Base-by-base conservation (phyloP, 1,139 yeast species). In the Meyerozyma smithsonii region DNA sequence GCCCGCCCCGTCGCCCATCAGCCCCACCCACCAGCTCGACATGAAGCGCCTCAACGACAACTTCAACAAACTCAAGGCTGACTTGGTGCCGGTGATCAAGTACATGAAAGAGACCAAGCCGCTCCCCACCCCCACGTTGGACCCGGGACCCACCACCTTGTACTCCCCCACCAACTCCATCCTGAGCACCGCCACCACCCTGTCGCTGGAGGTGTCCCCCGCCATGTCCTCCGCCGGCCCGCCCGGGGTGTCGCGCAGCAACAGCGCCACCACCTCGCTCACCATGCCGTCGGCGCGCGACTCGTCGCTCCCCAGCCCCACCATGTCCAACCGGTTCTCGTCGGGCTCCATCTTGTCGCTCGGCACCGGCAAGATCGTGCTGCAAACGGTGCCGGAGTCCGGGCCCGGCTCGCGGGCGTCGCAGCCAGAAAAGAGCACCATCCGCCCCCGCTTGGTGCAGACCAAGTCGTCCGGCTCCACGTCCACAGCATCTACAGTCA, bases 41-140 rank as follows among this genome's bases (percentile, higher is more conserved):
- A 58, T 69, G 42, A 66, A 62, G 43, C 59, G 55, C 43, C 57
- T 77, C 39, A 67, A 64, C 42, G 79, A 74, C 32, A 77, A 74
- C 52, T 73, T 77, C 49, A 61, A 61, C 36, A 69, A 72, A 49
- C 58, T 77, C 44, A 71, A 73, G 43, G 71, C 76, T 24, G 83
- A 77, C 42, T 61, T 77, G 49, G 63, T 74, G 35, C 82, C 82
- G 0, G 69, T 77, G 21, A 63, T 77, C 24, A 64, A 77, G 41
- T 61, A 73, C 35, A 56, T 75, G 14, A 77, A 77, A 45, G 81
- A 77, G 43, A 65, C 70, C 24, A 77, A 77, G 51, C 82, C 82
- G 3, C 60, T 77, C 30, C 83, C 83, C 0, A 73, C 79, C 0
- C 82, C 83, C 3, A 73, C 77, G 1, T 48, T 70, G 32, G 75